Conservation (phyloP, 1,139 yeast genomes). For the Hyphopichia burtonii region DNA sequence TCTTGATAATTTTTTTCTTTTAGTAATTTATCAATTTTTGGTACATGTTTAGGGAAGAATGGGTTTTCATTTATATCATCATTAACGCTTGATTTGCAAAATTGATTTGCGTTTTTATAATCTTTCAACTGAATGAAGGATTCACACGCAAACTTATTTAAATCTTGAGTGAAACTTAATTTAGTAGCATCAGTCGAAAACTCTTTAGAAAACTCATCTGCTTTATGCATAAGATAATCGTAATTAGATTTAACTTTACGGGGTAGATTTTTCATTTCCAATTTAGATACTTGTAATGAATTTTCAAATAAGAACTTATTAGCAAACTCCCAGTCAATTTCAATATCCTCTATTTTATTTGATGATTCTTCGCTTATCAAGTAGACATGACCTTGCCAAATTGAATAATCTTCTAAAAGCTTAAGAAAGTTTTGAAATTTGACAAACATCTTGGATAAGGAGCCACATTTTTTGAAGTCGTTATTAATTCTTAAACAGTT, state of each 20-base stretch:
- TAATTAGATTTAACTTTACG: conserved; percentile 25
- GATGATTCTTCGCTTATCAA: conserved; percentile 17
- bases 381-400: conserved; percentile 36
- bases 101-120: conserved; percentile 24
- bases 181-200: conserved; percentile 9
- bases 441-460: conserved; percentile 43
- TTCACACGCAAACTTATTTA: conserved; percentile 49
- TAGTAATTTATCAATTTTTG: conserved; percentile 43
- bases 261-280: conserved; percentile 29
- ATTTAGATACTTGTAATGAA: conserved; percentile 28
- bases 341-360: conserved; percentile 12
- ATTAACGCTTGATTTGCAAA: conserved; percentile 34
- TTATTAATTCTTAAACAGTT: conserved; percentile 70
- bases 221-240: conserved; percentile 29
- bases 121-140: conserved; percentile 34
- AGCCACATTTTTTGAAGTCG: conserved; percentile 57
- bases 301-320: conserved; percentile 24
- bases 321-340: conserved; percentile 27
- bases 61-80: conserved; percentile 24
- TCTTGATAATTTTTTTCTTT: conserved; percentile 39
- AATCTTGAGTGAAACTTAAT: conserved; percentile 25
- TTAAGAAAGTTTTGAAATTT: conserved; percentile 31
- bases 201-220: conserved; percentile 19
- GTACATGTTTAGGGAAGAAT: conserved; percentile 47
- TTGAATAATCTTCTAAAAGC: conserved; percentile 45